phyloP scores from a whole-genome alignment of 495 filamentous ascomycete species.

The Podospora australis region DNA sequence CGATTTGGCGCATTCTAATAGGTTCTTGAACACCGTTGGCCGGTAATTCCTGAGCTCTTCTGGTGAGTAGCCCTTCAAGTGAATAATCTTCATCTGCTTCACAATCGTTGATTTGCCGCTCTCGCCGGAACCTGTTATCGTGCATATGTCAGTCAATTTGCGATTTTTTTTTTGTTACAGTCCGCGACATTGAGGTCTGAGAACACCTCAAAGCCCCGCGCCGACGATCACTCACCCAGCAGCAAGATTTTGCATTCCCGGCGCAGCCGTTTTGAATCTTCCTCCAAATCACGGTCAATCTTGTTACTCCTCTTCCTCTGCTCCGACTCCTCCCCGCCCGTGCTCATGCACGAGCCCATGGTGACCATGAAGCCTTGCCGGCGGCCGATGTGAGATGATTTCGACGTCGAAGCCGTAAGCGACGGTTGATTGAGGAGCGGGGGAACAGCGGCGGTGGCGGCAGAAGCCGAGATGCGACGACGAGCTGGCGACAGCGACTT shows the following conservation, averaged over 20 bases:
- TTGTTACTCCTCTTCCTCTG: constrained; percentile 89
- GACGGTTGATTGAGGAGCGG: constrained; percentile 4
- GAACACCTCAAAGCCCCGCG: background rate
- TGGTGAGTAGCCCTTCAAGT: constrained; percentile 89
- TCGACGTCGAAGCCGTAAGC: constrained; percentile 10
- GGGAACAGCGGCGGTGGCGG: background rate
- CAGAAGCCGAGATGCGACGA: background rate
- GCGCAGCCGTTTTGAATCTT: constrained; percentile 82
- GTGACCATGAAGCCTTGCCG: constrained; percentile 31
- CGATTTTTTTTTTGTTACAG: background rate
- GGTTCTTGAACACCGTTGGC: constrained; percentile 94
- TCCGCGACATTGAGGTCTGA: no score
- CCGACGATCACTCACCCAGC: constrained; percentile 57
- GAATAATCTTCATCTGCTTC: constrained; percentile 99
- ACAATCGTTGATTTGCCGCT: constrained; percentile 99
- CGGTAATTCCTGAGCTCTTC: constrained; percentile 91
- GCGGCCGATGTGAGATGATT: background rate
- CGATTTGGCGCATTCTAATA: constrained; percentile 91
- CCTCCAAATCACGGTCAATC: constrained; percentile 87
- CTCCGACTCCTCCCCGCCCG: constrained; percentile 72
- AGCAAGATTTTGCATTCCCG: constrained; percentile 98
- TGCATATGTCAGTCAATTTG: background rate
- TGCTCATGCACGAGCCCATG: constrained; percentile 91
- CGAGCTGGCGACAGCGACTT: constrained; percentile 6
- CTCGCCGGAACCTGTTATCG: constrained; percentile 79